Evolutionary conservation across 371 early-diverging fungal genomes (phyloP).

Genomic region (Choanephora cucurbitarum): DNA sequence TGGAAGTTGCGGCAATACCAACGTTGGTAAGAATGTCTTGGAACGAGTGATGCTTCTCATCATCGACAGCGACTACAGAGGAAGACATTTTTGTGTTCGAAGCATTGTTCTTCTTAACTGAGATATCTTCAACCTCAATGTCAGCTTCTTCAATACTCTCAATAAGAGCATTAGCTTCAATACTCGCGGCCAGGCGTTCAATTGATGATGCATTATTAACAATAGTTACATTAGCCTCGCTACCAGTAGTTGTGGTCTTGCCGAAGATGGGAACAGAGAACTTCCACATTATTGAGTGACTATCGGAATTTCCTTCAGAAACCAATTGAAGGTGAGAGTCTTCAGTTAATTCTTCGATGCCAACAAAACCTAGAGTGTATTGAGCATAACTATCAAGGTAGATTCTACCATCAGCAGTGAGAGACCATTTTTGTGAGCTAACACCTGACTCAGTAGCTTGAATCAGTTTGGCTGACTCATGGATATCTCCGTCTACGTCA

Average conservation of each 20-base stretch:
- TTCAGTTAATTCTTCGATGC: constrained; percentile 14
- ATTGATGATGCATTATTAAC: constrained; percentile 15
- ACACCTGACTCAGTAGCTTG: constrained; percentile 27
- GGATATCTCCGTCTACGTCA: constrained; percentile 31
- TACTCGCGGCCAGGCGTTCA: constrained; percentile 22
- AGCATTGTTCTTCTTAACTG: constrained; percentile 22
- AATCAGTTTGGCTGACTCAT: constrained; percentile 18
- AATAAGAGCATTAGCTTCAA: constrained; percentile 31
- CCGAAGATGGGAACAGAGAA: constrained; percentile 49
- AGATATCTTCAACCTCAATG: constrained; percentile 25
- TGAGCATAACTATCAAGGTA: constrained; percentile 33
- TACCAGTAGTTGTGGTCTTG: constrained; percentile 10
- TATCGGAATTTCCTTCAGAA: not conserved
- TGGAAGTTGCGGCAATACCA: constrained; percentile 28
- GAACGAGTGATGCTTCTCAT: constrained; percentile 17
- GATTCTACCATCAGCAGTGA: constrained; percentile 40
- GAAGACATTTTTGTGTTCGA: not conserved
- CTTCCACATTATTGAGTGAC: constrained; percentile 30
- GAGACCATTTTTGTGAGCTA: constrained; percentile 40
- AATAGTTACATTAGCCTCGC: constrained; percentile 2
- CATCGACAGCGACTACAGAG: constrained; percentile 4
- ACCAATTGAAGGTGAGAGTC: constrained; percentile 14
- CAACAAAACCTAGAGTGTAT: constrained; percentile 29
- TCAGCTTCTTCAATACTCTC: constrained; percentile 31
- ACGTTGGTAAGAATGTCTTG: constrained; percentile 23